A percentile compares a stretch with the other conserved stretches of the same genome.
These are phyloP conservation scores for Aphanocladium album DNA, from an alignment of 2,329 filamentous ascomycete genomes.

Conservation along the genomic window DNA sequence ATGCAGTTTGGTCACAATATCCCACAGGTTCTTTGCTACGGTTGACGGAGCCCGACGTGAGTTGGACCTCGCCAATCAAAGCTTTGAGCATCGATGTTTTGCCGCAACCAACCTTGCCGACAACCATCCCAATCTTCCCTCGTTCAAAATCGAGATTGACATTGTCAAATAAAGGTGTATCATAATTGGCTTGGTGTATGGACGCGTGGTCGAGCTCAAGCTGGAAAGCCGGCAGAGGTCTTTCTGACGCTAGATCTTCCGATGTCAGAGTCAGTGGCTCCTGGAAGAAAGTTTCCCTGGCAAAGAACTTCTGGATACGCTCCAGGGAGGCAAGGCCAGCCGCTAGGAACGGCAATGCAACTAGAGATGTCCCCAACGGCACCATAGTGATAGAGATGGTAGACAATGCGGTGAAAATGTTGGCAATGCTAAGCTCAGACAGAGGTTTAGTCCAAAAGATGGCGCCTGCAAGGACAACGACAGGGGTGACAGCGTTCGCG, in stretches of 20 bases:
- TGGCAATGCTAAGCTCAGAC: not conserved
- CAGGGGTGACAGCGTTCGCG: slow-evolving; percentile 21
- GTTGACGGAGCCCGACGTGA: slow-evolving; percentile 21
- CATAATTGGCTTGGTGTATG: not conserved
- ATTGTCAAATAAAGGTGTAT: not conserved
- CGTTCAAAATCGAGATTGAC: slow-evolving; percentile 19
- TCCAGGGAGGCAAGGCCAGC: not conserved
- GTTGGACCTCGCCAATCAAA: slow-evolving; percentile 30
- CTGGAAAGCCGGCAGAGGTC: not conserved
- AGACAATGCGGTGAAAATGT: not conserved
- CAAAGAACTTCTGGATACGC: slow-evolving; percentile 14
- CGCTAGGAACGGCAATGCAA: not conserved
- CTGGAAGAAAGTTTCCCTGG: not conserved
- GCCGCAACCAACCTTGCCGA: slow-evolving; percentile 39
- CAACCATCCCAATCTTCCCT: slow-evolving; percentile 28
- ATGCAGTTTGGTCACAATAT: slow-evolving; percentile 32
- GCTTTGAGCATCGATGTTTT: slow-evolving; percentile 36
- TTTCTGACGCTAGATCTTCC: not conserved
- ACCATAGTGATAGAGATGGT: not conserved
- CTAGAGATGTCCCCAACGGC: not conserved
- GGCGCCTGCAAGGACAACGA: slow-evolving; percentile 27
- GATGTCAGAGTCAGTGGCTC: not conserved
- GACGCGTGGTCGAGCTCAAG: not conserved
- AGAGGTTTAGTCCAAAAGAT: slow-evolving; percentile 24
- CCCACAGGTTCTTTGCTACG: slow-evolving; percentile 1